Evolutionary conservation across 352 stramenopile genomes (phyloP).

Genomic region (Phytopythium montanum): DNA sequence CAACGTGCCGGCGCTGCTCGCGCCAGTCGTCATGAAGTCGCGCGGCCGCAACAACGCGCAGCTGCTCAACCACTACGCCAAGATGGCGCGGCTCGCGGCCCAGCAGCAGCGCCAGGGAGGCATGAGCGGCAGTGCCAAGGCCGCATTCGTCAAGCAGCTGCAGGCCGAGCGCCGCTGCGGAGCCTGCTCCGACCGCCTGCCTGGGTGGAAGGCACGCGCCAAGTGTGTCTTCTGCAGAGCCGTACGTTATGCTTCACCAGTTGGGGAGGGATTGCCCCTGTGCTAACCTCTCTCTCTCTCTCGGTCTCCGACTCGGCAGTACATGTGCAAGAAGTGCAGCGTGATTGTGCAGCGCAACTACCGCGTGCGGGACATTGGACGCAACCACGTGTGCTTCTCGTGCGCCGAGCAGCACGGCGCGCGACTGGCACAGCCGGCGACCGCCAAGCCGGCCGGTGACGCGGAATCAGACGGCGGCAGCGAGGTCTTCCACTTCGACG

Average conservation of each 20-base stretch:
- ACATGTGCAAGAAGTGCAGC: constrained; percentile 66
- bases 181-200: constrained; percentile 54
- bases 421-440: constrained; percentile 17
- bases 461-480: background rate
- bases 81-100: constrained; percentile 25
- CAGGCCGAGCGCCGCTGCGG: constrained; percentile 56
- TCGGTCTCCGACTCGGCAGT: constrained; percentile 21
- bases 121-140: constrained; percentile 31
- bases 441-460: background rate
- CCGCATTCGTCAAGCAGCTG: constrained; percentile 39
- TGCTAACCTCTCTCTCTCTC: constrained; percentile 2
- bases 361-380: constrained; percentile 31
- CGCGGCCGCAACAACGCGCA: constrained; percentile 53
- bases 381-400: constrained; percentile 46
- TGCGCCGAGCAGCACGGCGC: constrained; percentile 47
- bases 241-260: constrained; percentile 28
- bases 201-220: constrained; percentile 50
- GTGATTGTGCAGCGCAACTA: constrained; percentile 63
- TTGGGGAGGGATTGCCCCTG: constrained; percentile 1
- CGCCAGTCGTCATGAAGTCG: constrained; percentile 50
- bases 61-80: constrained; percentile 72
- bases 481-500: constrained; percentile 1
- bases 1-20: constrained; percentile 38
- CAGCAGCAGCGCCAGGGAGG: background rate
- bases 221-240: constrained; percentile 59